Evolutionary conservation across 2,329 filamentous ascomycete genomes (phyloP), one percentile per base, ranked within the genome.

Genomic region (Trichophaea hybrida): DNA sequence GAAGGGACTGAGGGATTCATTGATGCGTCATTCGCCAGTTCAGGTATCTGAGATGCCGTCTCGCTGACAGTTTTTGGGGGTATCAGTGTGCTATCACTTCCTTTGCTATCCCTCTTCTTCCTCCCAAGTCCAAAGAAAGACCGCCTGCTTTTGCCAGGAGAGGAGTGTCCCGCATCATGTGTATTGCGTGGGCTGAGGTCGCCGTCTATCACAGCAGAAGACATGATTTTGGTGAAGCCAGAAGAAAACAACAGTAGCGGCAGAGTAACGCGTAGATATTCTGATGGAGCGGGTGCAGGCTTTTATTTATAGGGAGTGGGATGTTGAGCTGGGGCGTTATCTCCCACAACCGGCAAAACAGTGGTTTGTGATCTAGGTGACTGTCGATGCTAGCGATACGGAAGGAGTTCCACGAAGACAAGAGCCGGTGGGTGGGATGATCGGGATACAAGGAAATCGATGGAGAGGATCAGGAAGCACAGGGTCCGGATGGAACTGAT

Each of bases 61-160:
- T 58, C 63, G 64, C 59, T 65, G 35, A 57, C 58, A 51, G 65
- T 58, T 48, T 57, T 62, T 43, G 65, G 59, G 33, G 59, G 54
- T 53, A 65, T 57, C 33, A 57, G 57, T 50, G 54, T 15, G 10
- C 15, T 24, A 43, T 43, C 38, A 15, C 38, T 43, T 15, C 10
- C 38, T 10, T 10, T 43, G 38, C 38, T 43, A 15, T 15, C 38
- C 24, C 73, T 72, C 73, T 80, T 82, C 73, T 83, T 83, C 74
- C 80, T 82, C 59, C 79, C 79, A 61, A 84, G 78, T 4, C 78
- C 77, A 70, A 83, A 83, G 33, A 84, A 72, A 61, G 76, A 75
- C 64, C 79, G 75, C 71, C 79, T 82, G 44, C 44, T 35, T 6
- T 12, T 50, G 32, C 50, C 50, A 33, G 50, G 50, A 3, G 50